Conservation (phyloP, 768 basidiomycete genomes). For the Boletus insuetus region DNA sequence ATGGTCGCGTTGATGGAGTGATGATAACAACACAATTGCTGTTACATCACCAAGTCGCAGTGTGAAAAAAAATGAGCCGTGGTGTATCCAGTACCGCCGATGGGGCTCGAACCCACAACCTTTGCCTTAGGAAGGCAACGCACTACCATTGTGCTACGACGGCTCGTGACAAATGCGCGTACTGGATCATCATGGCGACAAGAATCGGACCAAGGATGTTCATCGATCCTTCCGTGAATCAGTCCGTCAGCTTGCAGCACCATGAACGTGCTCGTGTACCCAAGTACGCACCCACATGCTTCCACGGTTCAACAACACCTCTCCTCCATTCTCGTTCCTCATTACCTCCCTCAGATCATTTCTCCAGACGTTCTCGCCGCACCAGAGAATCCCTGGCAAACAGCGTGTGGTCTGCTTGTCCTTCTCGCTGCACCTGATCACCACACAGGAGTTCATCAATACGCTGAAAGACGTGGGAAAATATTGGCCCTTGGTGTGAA, state of each 20-base stretch:
- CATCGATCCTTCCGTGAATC: too few species aligned
- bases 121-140: conserved; percentile 40
- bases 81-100: conserved; percentile 32
- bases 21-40: too few species aligned
- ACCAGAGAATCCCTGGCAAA: conserved; percentile 72
- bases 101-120: conserved; percentile 39
- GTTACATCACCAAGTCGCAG: too few species aligned
- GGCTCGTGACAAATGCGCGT: conserved; percentile 12
- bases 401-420: conserved; percentile 74
- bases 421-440: conserved; percentile 57
- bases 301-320: conserved; percentile 48
- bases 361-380: conserved; percentile 51
- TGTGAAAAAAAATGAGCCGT: conserved; percentile 23
- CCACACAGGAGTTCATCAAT: conserved; percentile 50
- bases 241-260: too few species aligned
- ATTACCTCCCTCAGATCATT: conserved; percentile 77
- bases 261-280: conserved; percentile 79
- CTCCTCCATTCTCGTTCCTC: conserved; percentile 57
- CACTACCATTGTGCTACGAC: conserved; percentile 41
- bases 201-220: too few species aligned
- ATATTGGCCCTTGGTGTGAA: conserved; percentile 66
- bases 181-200: neutral
- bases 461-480: conserved; percentile 65
- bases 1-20: neutral
- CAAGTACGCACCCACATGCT: conserved; percentile 57